Base-by-base conservation (phyloP, 768 basidiomycete species). In the Termitomyces sp. region DNA sequence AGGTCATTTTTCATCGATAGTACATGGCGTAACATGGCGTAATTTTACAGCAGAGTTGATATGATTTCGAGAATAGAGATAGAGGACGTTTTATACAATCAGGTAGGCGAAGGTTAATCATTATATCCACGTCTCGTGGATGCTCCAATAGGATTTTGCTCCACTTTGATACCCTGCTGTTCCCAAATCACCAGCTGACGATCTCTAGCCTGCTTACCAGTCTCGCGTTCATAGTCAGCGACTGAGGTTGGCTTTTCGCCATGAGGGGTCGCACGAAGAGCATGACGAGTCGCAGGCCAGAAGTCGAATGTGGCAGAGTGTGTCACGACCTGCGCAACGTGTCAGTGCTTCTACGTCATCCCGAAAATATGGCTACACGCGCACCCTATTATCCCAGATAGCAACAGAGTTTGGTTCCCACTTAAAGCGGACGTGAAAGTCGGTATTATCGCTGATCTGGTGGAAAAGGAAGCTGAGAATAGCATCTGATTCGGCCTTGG, bases 301-400 rank as follows among this genome's bases (percentile, higher is more conserved):
- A 91, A 91, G 72, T 94, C 91, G 67, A 92, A 92, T 12, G 84
- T 91, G 12, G 91, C 92, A 20, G 86, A 84, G 67, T 94, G 93
- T 14, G 82, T 89, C 45, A 87, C 86, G 61, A 91, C 69, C 88
- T 89, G 63, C 46, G 36, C 34, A 50, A 43, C 46, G 62, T 54
- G 47, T 55, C 2, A 37, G 50, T 25, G 8, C 57, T n/a, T 40
- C 29, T 14, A 55, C 20, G n/a, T 9, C 9, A 45, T 37, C 11
- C 17, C 20, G 38, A 51, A 46, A 40, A 17, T 7, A 7, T 29
- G 29, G 29, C 11, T 50, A 45, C 14, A 46, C 8, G 70, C 81
- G 43, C 64, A 89, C 89, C 72, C 91, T 80, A 72, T 93, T 93
- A 68, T 94, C 91, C 92, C 92, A 94, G 71, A 93, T 79, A n/a